Conservation (phyloP, 768 basidiomycete species). For the Leccinum fibrillosum region DNA sequence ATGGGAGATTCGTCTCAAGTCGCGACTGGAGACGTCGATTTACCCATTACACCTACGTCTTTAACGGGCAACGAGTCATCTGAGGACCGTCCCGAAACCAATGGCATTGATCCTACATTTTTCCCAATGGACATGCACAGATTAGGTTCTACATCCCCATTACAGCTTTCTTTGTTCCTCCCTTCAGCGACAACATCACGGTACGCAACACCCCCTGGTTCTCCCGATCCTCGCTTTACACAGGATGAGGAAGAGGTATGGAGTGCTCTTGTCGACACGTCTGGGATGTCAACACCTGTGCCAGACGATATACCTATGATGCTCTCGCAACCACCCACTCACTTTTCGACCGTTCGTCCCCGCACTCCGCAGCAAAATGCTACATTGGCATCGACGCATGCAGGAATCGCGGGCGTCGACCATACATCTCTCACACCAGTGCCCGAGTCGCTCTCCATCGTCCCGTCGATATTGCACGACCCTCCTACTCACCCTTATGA, state of each 20-base stretch:
- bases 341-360: background rate
- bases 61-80: background rate
- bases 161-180: background rate
- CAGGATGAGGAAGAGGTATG: conserved; percentile 24
- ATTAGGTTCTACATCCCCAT: background rate
- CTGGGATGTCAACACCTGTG: conserved; percentile 12
- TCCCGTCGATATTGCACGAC: conserved; percentile 13
- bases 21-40: background rate
- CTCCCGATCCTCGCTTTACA: background rate
- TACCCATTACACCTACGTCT: background rate
- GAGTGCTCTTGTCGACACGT: conserved; percentile 17
- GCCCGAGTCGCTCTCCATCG: background rate
- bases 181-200: background rate
- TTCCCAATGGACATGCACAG: background rate
- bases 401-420: background rate
- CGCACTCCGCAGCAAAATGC: background rate
- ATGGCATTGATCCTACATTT: background rate
- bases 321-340: conserved; percentile 2
- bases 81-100: background rate
- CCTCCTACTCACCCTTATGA: background rate
- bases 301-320: background rate
- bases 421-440: background rate
- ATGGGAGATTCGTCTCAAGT: background rate
- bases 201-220: conserved; percentile 12
- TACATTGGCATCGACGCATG: background rate